Evolutionary conservation across 1,284 basidiomycete genomes (phyloP), one percentile per base, ranked within the genome.

Genomic region (Ceratobasidium sp.): DNA sequence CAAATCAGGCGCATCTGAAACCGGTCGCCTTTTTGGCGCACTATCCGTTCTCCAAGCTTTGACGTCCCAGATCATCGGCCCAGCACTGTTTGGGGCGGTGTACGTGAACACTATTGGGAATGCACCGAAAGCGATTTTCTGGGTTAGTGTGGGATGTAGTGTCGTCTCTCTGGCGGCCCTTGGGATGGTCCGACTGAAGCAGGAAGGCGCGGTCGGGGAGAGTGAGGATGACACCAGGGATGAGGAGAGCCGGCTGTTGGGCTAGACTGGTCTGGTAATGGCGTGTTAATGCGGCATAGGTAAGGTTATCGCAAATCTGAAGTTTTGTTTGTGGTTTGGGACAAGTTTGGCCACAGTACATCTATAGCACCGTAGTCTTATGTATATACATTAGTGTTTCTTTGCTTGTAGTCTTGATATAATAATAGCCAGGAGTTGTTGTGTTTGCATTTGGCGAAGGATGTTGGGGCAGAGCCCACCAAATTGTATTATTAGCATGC

Each of bases 1-100:
- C 14, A 26, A 26, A 18, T 18, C 35, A 47, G 21, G 49, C 21
- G 54, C 73, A 0, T 70, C 75, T 30, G 78, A 79, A 57, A 64
- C 76, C 4, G 91, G 90, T 1, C 84, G 83, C 75, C 82, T 94
- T 16, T 93, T 93, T 78, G 92, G 92, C 18, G 89, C 87, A 1
- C 76, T 94, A 73, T 88, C 88, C 73, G 90, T 94, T 44, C 77
- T 93, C 11, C 87, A 90, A 28, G 26, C 26, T 46, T 18, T 54
- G 77, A 87, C 87, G 75, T 82, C 83, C 7, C 73, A 72, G 38
- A 73, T 78, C 58, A 26, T 90, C 9, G 88, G 89, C 0, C 89
- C 90, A 0, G 80, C 87, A 11, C 23, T 91, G 26, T 91, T 88
- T 76, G 88, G 89, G 0, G 61, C 87, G 28, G 82, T 88, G 16